Conservation (phyloP, 192 early-diverging fungal genomes). For the Allomyces javanicus region DNA sequence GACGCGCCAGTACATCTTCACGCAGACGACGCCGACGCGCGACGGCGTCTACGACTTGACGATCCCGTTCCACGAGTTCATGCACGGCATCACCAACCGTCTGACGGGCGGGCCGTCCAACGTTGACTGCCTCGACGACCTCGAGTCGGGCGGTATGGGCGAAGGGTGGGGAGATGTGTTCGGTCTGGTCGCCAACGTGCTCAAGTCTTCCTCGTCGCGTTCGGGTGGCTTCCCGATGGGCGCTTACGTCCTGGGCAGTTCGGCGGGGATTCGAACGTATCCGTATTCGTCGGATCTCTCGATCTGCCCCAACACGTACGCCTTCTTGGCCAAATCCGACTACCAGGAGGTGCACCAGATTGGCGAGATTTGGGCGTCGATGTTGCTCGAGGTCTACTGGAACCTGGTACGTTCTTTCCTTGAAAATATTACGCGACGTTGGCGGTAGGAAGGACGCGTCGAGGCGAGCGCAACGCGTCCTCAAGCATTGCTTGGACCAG, state of each 20-base stretch:
- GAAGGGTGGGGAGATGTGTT: slow-evolving; percentile 79
- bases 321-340: slow-evolving; percentile 38
- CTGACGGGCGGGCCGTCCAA: slow-evolving; percentile 84
- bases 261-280: slow-evolving; percentile 6
- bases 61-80: slow-evolving; percentile 84
- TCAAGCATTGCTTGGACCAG: too few species aligned
- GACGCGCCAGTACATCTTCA: slow-evolving; percentile 94
- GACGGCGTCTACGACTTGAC: slow-evolving; percentile 81
- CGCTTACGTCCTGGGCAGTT: slow-evolving; percentile 42
- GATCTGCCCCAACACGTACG: slow-evolving; percentile 65
- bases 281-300: slow-evolving; percentile 54
- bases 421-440: slow-evolving; percentile 11
- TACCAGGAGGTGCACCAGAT: slow-evolving; percentile 45
- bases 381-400: slow-evolving; percentile 73
- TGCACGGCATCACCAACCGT: slow-evolving; percentile 78
- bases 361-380: slow-evolving; percentile 84
- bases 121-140: slow-evolving; percentile 65
- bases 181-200: slow-evolving; percentile 50
- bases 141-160: slow-evolving; percentile 76
- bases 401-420: slow-evolving; percentile 19
- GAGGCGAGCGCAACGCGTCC: too few species aligned
- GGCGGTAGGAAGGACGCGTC: slow-evolving; percentile 11
- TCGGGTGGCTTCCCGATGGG: slow-evolving; percentile 27
- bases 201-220: too few species aligned
- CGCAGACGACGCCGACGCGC: slow-evolving; percentile 39